These are phyloP conservation scores for Mortierella sp. DNA, from an alignment of 371 early-diverging fungal genomes.

Conservation along the genomic window DNA sequence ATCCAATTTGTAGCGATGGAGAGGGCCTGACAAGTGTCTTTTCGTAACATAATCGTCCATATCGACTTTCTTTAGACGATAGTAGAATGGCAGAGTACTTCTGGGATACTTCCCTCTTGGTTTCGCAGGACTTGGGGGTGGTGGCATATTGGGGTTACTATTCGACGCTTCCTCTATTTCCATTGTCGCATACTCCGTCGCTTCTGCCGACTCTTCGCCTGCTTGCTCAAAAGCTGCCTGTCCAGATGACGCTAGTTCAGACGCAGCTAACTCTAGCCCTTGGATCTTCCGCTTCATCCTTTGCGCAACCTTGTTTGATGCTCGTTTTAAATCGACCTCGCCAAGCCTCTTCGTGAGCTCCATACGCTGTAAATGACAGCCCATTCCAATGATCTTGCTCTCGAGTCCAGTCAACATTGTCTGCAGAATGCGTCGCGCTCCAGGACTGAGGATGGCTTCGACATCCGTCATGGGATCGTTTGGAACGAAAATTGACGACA, in stretches of 20 bases:
- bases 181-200: background rate
- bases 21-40: background rate
- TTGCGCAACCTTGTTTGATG: background rate
- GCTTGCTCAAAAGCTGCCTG: too few relatives aligned
- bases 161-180: background rate
- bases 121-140: background rate
- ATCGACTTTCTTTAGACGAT: background rate
- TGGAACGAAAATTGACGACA: conserved; percentile 22
- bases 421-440: conserved; percentile 31
- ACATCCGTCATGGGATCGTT: background rate
- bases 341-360: conserved; percentile 26
- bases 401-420: conserved; percentile 31
- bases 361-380: conserved; percentile 35
- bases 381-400: conserved; percentile 37
- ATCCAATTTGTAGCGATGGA: too few relatives aligned
- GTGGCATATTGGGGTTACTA: background rate
- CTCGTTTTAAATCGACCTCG: background rate
- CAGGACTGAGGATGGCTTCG: conserved; percentile 8
- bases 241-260: too few relatives aligned
- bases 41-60: background rate
- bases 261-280: too few relatives aligned
- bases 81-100: background rate
- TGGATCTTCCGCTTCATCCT: too few relatives aligned
- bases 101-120: background rate
- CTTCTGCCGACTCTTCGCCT: background rate